phyloP scores from a whole-genome alignment of 2,329 filamentous ascomycete genomes.

The Lizonia empirigonia region DNA sequence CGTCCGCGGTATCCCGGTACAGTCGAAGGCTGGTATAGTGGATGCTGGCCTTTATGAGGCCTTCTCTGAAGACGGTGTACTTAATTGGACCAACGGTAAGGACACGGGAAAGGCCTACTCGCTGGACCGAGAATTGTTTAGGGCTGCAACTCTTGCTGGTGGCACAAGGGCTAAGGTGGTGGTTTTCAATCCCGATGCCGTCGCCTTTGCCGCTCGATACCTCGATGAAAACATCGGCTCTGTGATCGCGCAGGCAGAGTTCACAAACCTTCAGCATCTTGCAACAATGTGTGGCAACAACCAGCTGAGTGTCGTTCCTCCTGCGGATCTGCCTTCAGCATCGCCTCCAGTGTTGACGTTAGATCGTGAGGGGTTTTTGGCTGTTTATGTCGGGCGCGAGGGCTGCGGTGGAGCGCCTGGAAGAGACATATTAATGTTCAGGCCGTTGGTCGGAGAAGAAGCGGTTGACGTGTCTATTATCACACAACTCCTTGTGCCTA shows the following conservation, averaged over 20 bases:
- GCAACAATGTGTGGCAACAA: slow-evolving; percentile 40
- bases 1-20: slow-evolving; percentile 27
- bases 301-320: slow-evolving; percentile 37
- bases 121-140: slow-evolving; percentile 16
- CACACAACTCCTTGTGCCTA: slow-evolving; percentile 43
- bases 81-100: slow-evolving; percentile 21
- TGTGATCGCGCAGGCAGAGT: slow-evolving; percentile 25
- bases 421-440: slow-evolving; percentile 42
- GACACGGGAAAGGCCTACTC: not conserved
- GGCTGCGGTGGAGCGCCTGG: slow-evolving; percentile 38
- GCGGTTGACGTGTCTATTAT: slow-evolving; percentile 44
- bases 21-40: slow-evolving; percentile 34
- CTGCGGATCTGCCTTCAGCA: slow-evolving; percentile 33
- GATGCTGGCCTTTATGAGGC: slow-evolving; percentile 37
- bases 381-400: slow-evolving; percentile 46
- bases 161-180: slow-evolving; percentile 26
- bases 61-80: slow-evolving; percentile 24
- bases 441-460: slow-evolving; percentile 38
- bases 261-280: slow-evolving; percentile 34
- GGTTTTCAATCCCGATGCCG: slow-evolving; percentile 25
- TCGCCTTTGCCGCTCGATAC: slow-evolving; percentile 21
- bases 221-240: slow-evolving; percentile 17
- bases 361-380: slow-evolving; percentile 41
- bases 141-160: slow-evolving; percentile 28
- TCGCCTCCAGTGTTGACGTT: slow-evolving; percentile 44